Percentiles rank a stretch among this genome's conserved stretches.
These are phyloP conservation scores for Sordaria brevicollis DNA, from an alignment of 495 filamentous ascomycete species.

Conservation along the genomic window DNA sequence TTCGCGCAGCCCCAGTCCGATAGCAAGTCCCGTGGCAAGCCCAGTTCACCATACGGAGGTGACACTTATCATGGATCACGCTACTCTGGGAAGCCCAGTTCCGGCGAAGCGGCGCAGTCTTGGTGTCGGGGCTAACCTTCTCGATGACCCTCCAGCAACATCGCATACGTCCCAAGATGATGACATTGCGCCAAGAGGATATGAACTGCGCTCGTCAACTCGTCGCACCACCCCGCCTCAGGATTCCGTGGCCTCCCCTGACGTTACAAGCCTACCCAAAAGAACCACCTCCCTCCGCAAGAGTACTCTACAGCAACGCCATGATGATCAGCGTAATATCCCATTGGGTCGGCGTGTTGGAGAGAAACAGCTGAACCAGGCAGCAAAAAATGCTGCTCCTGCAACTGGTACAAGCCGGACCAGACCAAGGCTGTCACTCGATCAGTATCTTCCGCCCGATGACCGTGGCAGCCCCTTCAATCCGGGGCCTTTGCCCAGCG, in stretches of 20 bases:
- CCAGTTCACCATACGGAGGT: constrained; percentile 89
- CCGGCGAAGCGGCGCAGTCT: constrained; percentile 81
- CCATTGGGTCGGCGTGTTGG: constrained; percentile 43
- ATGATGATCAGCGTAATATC: constrained; percentile 48
- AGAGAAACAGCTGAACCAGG: constrained; percentile 32
- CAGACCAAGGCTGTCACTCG: constrained; percentile 65
- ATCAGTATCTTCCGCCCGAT: constrained; percentile 54
- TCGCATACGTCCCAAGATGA: constrained; percentile 28
- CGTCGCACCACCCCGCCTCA: constrained; percentile 20
- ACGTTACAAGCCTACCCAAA: constrained; percentile 21
- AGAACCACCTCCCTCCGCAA: constrained; percentile 65
- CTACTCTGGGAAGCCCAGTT: constrained; percentile 68
- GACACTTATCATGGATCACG: constrained; percentile 74
- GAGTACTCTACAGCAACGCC: constrained; percentile 79
- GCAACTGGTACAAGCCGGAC: constrained; percentile 31
- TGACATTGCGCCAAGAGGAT: constrained; percentile 35
- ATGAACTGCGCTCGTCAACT: constrained; percentile 26
- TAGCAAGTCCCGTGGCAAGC: constrained; percentile 18
- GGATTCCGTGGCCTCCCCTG: background rate
- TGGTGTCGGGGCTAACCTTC: constrained; percentile 53
- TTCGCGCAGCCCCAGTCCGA: background rate
- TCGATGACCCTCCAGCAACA: constrained; percentile 43
- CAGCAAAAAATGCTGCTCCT: constrained; percentile 37
- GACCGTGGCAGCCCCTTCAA: constrained; percentile 56
- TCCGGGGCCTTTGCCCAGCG: constrained; percentile 40